A percentile compares a stretch with the other conserved stretches of the same genome.
phyloP scores from a whole-genome alignment of 129 eudicot species.

The Erigeron canadensis region DNA sequence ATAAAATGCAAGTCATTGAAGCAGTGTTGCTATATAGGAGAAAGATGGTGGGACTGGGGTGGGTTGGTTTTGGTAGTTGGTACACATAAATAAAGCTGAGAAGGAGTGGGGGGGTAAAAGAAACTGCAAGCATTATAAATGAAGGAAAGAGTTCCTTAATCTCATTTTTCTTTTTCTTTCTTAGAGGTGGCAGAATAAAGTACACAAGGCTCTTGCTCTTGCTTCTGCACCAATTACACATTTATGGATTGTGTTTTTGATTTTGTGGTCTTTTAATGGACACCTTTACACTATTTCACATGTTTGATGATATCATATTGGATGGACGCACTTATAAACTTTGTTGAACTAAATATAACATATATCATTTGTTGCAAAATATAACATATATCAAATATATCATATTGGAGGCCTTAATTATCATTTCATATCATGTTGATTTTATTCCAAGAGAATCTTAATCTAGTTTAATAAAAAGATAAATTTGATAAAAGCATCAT shows the following conservation, averaged over 20 bases:
- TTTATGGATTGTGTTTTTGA: conserved; percentile 25
- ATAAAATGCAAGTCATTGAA: conserved; percentile 17
- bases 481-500: no score
- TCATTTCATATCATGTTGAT: neutral
- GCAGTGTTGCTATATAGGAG: conserved; percentile 15
- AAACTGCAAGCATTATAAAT: conserved; percentile 9
- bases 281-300: conserved; percentile 23
- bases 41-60: conserved; percentile 15
- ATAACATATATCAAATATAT: no score
- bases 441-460: no score
- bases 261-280: conserved; percentile 26
- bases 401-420: neutral
- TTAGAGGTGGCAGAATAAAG: conserved; percentile 25
- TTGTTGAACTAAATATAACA: no score
- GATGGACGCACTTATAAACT: no score
- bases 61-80: conserved; percentile 25
- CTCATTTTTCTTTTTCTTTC: neutral
- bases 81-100: conserved; percentile 20
- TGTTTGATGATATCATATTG: neutral
- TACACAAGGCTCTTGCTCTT: conserved; percentile 18
- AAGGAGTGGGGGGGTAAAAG: conserved; percentile 5
- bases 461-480: no score
- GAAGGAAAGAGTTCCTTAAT: conserved; percentile 14
- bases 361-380: no score
- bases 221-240: conserved; percentile 22